Conservation (phyloP, 2,329 filamentous ascomycete genomes). For the Diplodia corticola region DNA sequence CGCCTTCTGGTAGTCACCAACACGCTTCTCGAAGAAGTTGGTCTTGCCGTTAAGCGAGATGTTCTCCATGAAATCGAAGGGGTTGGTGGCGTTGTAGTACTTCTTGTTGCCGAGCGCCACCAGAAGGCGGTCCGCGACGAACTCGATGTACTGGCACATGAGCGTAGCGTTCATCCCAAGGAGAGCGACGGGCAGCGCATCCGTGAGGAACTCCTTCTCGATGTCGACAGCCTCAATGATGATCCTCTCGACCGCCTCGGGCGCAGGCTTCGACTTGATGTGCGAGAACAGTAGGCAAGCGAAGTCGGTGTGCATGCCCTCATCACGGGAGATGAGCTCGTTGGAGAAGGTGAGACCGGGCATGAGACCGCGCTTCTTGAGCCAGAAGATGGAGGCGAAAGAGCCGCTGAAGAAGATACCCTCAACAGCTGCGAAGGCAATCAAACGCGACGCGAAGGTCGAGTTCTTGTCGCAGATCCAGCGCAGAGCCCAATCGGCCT, state of each 20-base stretch:
- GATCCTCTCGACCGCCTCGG: constrained; percentile 78
- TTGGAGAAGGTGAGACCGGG: constrained; percentile 98
- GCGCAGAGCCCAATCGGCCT: constrained; percentile 94
- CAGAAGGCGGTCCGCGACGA: constrained; percentile 93
- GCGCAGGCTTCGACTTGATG: constrained; percentile 84
- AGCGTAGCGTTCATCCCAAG: constrained; percentile 96
- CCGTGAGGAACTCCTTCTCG: constrained; percentile 96
- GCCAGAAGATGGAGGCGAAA: constrained; percentile 99
- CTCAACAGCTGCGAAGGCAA: constrained; percentile 96
- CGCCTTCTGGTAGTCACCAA: constrained; percentile 98
- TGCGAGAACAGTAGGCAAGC: constrained; percentile 98
- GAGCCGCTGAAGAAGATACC: constrained; percentile 99
- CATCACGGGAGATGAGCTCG: constrained; percentile 98
- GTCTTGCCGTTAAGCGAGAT: constrained; percentile 99
- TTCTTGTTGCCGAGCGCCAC: constrained; percentile 92
- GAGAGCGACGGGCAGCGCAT: constrained; percentile 87
- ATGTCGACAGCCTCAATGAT: constrained; percentile 93
- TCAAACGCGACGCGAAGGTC: constrained; percentile 90
- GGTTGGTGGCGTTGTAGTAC: constrained; percentile 88
- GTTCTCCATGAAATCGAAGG: constrained; percentile 99
- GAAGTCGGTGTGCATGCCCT: constrained; percentile 99
- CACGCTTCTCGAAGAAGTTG: constrained; percentile 99
- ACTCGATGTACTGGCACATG: constrained; percentile 99
- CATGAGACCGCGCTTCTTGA: constrained; percentile 99
- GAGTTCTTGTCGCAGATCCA: constrained; percentile 96